These are phyloP conservation scores for Candida freyschussii DNA, from an alignment of 1,139 yeast genomes.

Conservation along the genomic window DNA sequence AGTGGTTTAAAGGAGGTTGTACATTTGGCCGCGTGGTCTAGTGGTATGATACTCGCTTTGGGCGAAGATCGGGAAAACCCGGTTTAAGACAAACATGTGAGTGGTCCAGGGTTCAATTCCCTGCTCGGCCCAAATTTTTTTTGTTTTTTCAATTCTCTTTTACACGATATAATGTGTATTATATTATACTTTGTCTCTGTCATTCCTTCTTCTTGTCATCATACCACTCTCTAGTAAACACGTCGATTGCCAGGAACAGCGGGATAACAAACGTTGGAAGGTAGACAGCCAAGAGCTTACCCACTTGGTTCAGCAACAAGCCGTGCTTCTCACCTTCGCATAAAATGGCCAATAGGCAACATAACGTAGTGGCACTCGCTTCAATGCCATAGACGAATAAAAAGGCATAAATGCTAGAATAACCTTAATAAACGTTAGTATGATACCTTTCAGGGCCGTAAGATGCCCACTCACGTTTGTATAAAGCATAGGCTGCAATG, in stretches of 20 bases:
- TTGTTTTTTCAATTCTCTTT: too few species aligned
- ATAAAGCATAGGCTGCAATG: slow-evolving; percentile 29
- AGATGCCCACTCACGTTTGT: slow-evolving; percentile 14
- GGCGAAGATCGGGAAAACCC: too few species aligned
- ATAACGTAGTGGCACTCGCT: slow-evolving; percentile 68
- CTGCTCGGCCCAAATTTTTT: too few species aligned
- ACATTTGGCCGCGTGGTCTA: too few species aligned
- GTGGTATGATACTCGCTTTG: too few species aligned
- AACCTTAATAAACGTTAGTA: slow-evolving; percentile 14
- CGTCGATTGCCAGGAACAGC: slow-evolving; percentile 47
- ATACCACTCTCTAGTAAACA: slow-evolving; percentile 25
- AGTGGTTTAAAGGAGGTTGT: too few species aligned
- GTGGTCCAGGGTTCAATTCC: too few species aligned
- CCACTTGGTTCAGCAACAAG: slow-evolving; percentile 30
- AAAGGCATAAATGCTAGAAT: slow-evolving; percentile 40
- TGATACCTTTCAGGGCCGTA: neutral
- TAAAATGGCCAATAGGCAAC: slow-evolving; percentile 50
- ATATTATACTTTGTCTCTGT: neutral
- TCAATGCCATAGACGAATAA: slow-evolving; percentile 69
- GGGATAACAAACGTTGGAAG: slow-evolving; percentile 70
- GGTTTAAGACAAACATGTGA: too few species aligned
- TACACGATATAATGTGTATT: too few species aligned
- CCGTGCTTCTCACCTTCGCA: slow-evolving; percentile 33
- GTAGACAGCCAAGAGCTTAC: slow-evolving; percentile 48
- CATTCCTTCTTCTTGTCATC: slow-evolving; percentile 2